These are phyloP conservation scores for Ceriops decandra DNA, from an alignment of 345 rosid species.

Conservation along the genomic window DNA sequence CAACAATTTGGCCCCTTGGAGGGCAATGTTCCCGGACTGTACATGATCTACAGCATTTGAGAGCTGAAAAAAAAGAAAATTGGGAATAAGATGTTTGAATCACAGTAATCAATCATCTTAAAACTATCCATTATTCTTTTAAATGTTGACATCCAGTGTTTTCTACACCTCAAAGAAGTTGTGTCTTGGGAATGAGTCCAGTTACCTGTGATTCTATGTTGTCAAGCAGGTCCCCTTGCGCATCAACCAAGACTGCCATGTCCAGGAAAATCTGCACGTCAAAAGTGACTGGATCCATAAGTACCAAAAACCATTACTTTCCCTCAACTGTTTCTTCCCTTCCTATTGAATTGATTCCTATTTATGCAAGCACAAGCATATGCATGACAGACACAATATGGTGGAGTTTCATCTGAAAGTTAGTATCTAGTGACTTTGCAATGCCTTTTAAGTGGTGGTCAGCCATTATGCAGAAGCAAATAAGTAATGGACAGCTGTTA, in stretches of 20 bases:
- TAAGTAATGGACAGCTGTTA: neutral
- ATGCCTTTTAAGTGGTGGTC: neutral
- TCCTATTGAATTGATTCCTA: neutral
- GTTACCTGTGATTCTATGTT: conserved; percentile 86
- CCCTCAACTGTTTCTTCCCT: neutral
- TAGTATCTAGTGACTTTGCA: neutral
- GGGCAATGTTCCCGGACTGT: conserved; percentile 66
- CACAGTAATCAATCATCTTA: neutral
- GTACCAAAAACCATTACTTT: neutral
- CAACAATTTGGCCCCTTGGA: conserved; percentile 63
- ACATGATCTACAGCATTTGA: conserved; percentile 77
- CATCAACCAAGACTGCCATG: conserved; percentile 93
- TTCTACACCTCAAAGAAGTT: neutral
- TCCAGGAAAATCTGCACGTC: conserved; percentile 74
- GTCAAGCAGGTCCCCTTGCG: conserved; percentile 92
- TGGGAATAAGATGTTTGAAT: neutral
- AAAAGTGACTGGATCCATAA: conserved; percentile 8
- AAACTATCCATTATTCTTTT: neutral
- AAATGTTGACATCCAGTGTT: neutral
- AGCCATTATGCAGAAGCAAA: neutral
- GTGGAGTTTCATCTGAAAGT: neutral
- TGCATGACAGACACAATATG: neutral
- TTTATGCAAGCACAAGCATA: no score
- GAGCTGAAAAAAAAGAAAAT: neutral
- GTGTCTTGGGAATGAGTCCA: neutral